Percentiles rank a stretch among this genome's conserved stretches.
phyloP scores from a whole-genome alignment of 2,329 filamentous ascomycete genomes.

The Fusarium tjaetaba region DNA sequence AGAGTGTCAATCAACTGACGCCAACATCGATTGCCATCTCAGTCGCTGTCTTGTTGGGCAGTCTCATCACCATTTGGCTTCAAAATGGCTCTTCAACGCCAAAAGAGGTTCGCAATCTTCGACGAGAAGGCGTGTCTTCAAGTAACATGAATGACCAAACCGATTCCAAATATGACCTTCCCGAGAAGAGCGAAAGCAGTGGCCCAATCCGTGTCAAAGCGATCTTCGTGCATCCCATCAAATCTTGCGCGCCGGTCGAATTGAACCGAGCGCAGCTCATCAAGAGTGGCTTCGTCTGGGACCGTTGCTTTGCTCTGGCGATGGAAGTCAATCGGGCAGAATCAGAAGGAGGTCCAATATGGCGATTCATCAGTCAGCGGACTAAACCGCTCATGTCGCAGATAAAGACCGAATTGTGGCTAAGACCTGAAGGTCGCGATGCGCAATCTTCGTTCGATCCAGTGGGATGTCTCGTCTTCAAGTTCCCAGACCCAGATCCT shows the following conservation, averaged over 20 bases:
- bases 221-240: constrained; percentile 43
- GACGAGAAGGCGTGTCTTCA: constrained; percentile 24
- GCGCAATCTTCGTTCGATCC: neutral
- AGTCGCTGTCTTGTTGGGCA: neutral
- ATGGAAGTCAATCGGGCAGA: constrained; percentile 40
- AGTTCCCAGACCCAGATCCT: constrained; percentile 9
- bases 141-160: constrained; percentile 44
- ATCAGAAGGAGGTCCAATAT: constrained; percentile 5
- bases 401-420: constrained; percentile 27
- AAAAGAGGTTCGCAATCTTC: constrained; percentile 19
- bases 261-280: constrained; percentile 35
- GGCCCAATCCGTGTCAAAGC: constrained; percentile 40
- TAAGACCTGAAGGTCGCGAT: neutral
- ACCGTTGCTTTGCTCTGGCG: constrained; percentile 45
- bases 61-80: neutral
- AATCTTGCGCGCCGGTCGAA: constrained; percentile 44
- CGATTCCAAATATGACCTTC: constrained; percentile 19
- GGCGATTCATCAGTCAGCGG: constrained; percentile 45
- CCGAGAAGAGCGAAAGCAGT: neutral
- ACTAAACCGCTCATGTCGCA: constrained; percentile 34
- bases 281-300: constrained; percentile 41
- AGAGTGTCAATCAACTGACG: neutral
- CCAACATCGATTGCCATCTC: neutral
- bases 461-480: constrained; percentile 8
- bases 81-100: neutral